Conservation (phyloP, 1,139 yeast species). For the Chernovozyma sophiae-reginae region DNA sequence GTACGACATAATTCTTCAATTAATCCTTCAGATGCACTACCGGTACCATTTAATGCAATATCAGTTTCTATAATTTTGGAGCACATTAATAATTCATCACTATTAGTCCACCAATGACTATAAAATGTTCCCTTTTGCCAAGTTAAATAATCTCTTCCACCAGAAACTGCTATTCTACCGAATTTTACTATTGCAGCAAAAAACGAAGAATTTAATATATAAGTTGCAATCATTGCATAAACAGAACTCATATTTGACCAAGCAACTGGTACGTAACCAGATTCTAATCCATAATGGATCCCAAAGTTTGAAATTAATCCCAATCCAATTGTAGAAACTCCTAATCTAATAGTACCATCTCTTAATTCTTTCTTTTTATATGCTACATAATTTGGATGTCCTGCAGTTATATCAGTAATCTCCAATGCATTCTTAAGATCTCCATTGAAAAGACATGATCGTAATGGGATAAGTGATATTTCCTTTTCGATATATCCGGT, state of each 20-base stretch:
- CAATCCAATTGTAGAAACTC: constrained; percentile 30
- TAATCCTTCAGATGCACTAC: constrained; percentile 31
- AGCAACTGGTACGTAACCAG: constrained; percentile 26
- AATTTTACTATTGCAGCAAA: constrained; percentile 57
- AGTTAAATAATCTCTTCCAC: constrained; percentile 54
- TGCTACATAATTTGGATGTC: constrained; percentile 46
- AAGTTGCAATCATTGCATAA: constrained; percentile 61
- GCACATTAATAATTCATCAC: constrained; percentile 67
- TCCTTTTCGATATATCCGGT: constrained; percentile 32
- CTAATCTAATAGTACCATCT: constrained; percentile 25
- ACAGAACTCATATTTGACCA: constrained; percentile 49
- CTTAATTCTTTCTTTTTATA: constrained; percentile 26
- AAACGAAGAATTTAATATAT: constrained; percentile 58
- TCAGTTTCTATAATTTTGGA: constrained; percentile 66
- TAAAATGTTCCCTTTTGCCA: constrained; percentile 69
- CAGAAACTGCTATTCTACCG: constrained; percentile 41
- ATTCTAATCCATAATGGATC: constrained; percentile 31
- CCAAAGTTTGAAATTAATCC: constrained; percentile 39
- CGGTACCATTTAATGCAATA: constrained; percentile 45
- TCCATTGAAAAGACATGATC: constrained; percentile 55
- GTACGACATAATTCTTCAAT: constrained; percentile 39
- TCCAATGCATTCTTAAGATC: constrained; percentile 55
- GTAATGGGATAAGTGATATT: constrained; percentile 57
- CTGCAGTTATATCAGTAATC: constrained; percentile 60
- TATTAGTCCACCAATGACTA: constrained; percentile 60